Percentiles rank a stretch among this genome's conserved stretches.
phyloP scores from a whole-genome alignment of 2,329 filamentous ascomycete species.

The Zalaria obscura region DNA sequence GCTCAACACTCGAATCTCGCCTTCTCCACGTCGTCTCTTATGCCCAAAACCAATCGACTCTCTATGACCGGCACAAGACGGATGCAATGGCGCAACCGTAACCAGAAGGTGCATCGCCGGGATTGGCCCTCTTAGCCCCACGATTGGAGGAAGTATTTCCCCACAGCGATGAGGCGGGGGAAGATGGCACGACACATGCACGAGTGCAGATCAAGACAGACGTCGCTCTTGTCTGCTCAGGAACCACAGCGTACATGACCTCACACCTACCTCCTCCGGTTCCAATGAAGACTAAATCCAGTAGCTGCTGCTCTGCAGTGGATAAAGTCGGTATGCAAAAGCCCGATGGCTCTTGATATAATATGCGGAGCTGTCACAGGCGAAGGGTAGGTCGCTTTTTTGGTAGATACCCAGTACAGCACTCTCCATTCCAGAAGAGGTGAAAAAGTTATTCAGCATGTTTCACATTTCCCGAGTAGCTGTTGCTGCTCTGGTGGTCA shows the following conservation, averaged over 20 bases:
- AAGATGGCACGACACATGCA: not conserved
- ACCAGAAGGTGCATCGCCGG: no score
- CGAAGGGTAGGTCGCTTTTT: not conserved
- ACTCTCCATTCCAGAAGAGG: not conserved
- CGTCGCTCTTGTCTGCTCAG: not conserved
- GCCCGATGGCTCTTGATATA: not conserved
- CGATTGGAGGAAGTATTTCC: not conserved
- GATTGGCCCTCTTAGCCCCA: not conserved
- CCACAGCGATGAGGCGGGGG: no score
- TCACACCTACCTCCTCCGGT: not conserved
- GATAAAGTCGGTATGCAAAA: not conserved
- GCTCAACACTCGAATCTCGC: no score
- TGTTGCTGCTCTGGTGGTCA: not conserved
- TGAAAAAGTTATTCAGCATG: not conserved
- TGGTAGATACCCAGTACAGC: not conserved
- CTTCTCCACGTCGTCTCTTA: no score
- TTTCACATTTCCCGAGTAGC: not conserved
- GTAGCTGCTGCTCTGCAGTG: not conserved
- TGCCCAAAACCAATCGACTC: no score
- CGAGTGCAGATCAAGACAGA: not conserved
- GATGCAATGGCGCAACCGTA: no score
- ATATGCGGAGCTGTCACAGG: not conserved
- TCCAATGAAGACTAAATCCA: not conserved
- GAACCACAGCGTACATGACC: not conserved
- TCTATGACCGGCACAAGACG: no score